phyloP scores from a whole-genome alignment of 805 yeast species.

The Torulaspora quercuum region DNA sequence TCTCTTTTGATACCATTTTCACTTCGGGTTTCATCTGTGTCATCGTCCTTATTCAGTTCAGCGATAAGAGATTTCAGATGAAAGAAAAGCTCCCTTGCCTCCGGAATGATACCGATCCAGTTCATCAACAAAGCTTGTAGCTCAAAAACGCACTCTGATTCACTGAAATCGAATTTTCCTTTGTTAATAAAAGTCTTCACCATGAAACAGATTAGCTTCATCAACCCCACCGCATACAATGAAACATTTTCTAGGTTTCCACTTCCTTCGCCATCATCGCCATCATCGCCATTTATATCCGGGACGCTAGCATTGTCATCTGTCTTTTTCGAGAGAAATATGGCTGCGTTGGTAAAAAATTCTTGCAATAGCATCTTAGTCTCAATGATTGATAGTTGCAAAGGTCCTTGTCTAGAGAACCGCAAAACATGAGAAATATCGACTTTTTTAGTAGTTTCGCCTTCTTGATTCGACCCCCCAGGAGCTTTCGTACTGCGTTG shows the following conservation, averaged over 20 bases:
- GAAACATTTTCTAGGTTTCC: constrained; percentile 30
- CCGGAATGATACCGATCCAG: constrained; percentile 63
- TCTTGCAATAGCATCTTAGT: constrained; percentile 66
- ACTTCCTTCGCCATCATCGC: constrained; percentile 15
- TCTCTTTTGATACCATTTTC: no score
- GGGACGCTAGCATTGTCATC: constrained; percentile 24
- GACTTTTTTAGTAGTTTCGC: constrained; percentile 5
- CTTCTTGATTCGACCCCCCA: constrained; percentile 7
- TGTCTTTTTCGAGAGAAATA: constrained; percentile 40
- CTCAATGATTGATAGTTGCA: constrained; percentile 57
- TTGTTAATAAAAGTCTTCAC: constrained; percentile 48
- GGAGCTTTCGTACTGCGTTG: constrained; percentile 6
- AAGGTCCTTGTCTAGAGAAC: constrained; percentile 56
- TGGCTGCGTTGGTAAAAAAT: constrained; percentile 55
- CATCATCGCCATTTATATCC: constrained; percentile 16
- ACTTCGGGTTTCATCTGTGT: no score
- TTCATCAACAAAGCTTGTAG: constrained; percentile 57
- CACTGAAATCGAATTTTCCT: constrained; percentile 44
- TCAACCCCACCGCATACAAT: constrained; percentile 39
- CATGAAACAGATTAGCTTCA: constrained; percentile 62
- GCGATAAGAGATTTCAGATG: constrained; percentile 29
- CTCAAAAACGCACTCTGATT: constrained; percentile 55
- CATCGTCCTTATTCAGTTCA: constrained; percentile 7
- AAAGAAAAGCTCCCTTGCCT: constrained; percentile 58
- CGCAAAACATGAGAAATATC: constrained; percentile 13